These are phyloP conservation scores for Craterostigma plantagineum DNA, from an alignment of 257 asterid species.

Conservation along the genomic window DNA sequence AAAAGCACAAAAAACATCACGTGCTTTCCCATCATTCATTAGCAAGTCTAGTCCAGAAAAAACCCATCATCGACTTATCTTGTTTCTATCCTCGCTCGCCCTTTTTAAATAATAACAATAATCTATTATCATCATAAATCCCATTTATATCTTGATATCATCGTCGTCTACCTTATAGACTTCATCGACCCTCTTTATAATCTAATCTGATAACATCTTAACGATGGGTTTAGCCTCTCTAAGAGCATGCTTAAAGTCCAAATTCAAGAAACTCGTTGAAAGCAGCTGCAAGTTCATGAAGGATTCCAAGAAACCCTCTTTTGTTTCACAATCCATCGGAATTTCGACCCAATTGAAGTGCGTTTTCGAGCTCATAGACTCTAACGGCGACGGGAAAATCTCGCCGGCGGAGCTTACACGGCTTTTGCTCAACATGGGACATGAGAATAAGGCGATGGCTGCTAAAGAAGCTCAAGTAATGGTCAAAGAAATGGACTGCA, in stretches of 20 bases:
- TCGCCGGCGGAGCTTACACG: constrained; percentile 30
- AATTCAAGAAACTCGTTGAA: constrained; percentile 3
- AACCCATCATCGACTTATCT: no score
- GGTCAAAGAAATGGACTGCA: constrained; percentile 41
- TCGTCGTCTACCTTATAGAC: no score
- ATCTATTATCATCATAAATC: no score
- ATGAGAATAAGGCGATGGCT: constrained; percentile 21
- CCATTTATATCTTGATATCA: no score
- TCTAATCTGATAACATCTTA: no score
- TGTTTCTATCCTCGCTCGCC: no score
- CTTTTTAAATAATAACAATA: no score
- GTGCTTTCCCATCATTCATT: no score
- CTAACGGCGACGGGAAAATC: constrained; percentile 51
- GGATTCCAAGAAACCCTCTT: constrained; percentile 5
- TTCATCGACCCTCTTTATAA: no score
- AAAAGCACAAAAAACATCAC: no score
- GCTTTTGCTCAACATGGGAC: constrained; percentile 23
- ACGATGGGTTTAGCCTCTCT: constrained; percentile 20
- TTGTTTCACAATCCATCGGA: constrained; percentile 28
- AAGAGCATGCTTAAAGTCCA: constrained; percentile 14
- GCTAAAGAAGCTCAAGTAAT: constrained; percentile 33
- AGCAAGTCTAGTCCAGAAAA: no score
- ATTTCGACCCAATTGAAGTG: constrained; percentile 28
- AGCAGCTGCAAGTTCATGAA: no score
- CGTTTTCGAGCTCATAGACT: constrained; percentile 47